Evolutionary conservation across 257 asterid species (phyloP).

Genomic region (Handroanthus guayacan): DNA sequence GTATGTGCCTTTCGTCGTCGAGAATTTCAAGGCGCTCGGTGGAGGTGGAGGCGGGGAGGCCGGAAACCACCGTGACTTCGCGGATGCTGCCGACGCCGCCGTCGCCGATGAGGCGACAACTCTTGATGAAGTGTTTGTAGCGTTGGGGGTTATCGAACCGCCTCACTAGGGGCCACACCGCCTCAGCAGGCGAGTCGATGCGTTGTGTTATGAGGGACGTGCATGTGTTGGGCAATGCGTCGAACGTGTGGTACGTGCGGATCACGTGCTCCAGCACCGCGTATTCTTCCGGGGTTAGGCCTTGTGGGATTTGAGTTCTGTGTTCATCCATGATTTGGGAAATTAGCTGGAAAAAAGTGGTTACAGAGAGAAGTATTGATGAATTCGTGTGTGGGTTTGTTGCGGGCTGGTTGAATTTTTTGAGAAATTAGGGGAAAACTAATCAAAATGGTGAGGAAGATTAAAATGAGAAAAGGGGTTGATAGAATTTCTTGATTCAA

Average conservation of each 20-base stretch:
- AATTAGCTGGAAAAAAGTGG: not conserved
- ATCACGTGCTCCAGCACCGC: constrained; percentile 57
- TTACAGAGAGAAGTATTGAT: not conserved
- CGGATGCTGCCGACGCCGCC: constrained; percentile 88
- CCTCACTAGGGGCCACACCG: constrained; percentile 84
- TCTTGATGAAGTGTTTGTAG: constrained; percentile 94
- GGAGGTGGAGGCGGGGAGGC: constrained; percentile 89
- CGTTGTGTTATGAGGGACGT: constrained; percentile 70
- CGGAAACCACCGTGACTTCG: constrained; percentile 87
- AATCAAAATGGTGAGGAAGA: not conserved
- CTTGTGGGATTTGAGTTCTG: constrained; percentile 45
- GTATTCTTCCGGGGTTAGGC: constrained; percentile 64
- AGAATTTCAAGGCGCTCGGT: constrained; percentile 90
- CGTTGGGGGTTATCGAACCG: constrained; percentile 84
- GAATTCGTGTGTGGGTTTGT: not conserved
- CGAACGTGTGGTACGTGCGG: constrained; percentile 65
- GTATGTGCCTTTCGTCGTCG: constrained; percentile 66
- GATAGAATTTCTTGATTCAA: not conserved
- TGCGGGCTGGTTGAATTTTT: not conserved
- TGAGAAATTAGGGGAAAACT: not conserved
- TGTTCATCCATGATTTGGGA: constrained; percentile 39
- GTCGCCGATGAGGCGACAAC: constrained; percentile 72
- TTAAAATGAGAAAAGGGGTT: not conserved
- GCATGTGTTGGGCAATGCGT: constrained; percentile 70
- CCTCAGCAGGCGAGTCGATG: constrained; percentile 72